phyloP scores from a whole-genome alignment of 805 yeast genomes.

The Metschnikowia cerradonensis region DNA sequence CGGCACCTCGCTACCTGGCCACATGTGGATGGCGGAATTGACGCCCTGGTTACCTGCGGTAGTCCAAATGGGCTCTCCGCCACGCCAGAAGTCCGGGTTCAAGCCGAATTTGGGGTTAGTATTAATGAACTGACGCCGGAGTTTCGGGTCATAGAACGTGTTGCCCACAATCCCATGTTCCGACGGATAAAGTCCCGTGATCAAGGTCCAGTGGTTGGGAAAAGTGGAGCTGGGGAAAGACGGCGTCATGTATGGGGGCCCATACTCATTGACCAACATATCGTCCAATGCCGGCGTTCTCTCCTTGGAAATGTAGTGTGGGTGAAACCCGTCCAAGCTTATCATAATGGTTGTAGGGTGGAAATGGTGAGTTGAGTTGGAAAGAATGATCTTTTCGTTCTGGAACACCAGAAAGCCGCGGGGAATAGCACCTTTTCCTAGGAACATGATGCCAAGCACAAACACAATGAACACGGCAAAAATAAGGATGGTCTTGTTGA shows the following conservation, averaged over 20 bases:
- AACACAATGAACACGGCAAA: constrained; percentile 12
- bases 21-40: constrained; percentile 81
- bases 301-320: constrained; percentile 66
- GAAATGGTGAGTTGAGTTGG: constrained; percentile 66
- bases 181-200: constrained; percentile 80
- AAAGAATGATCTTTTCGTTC: constrained; percentile 21
- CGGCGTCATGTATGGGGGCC: constrained; percentile 82
- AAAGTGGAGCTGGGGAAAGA: constrained; percentile 86
- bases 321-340: constrained; percentile 88
- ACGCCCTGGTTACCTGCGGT: constrained; percentile 65
- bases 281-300: constrained; percentile 70
- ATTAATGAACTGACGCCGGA: constrained; percentile 57
- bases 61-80: constrained; percentile 87
- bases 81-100: constrained; percentile 66
- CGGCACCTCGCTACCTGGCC: constrained; percentile 89
- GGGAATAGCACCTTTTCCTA: not conserved
- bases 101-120: constrained; percentile 51
- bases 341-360: constrained; percentile 77
- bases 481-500: constrained; percentile 16
- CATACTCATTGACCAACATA: constrained; percentile 48
- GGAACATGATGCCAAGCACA: constrained; percentile 9
- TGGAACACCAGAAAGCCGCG: not conserved
- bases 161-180: constrained; percentile 87
- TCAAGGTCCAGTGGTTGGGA: constrained; percentile 89
- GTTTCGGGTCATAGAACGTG: constrained; percentile 62